Evolutionary conservation across 2,329 filamentous ascomycete species (phyloP).

Genomic region (Metarhizium robertsii): DNA sequence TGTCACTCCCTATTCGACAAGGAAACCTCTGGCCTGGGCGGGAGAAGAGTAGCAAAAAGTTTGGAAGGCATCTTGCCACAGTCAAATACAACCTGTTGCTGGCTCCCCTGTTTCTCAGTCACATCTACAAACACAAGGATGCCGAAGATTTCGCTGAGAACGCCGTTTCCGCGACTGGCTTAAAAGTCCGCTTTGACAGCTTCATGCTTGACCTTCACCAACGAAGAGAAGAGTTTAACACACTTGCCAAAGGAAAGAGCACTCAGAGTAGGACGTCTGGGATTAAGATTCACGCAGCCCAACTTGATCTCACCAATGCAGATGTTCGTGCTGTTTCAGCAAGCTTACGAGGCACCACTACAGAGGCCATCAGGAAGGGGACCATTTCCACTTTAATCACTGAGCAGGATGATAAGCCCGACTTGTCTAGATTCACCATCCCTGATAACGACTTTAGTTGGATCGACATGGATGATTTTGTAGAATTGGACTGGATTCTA

Average conservation of each 20-base stretch:
- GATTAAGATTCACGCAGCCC: conserved; percentile 92
- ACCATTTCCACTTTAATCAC: conserved; percentile 40
- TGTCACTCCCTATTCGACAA: conserved; percentile 91
- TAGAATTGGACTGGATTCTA: conserved; percentile 93
- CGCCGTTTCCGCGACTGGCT: conserved; percentile 81
- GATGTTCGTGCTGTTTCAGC: conserved; percentile 92
- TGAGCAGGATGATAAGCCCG: conserved; percentile 50
- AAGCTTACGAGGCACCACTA: conserved; percentile 70
- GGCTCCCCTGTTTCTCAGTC: conserved; percentile 87
- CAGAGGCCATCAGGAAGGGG: conserved; percentile 62
- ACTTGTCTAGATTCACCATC: conserved; percentile 85
- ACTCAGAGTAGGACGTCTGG: conserved; percentile 75
- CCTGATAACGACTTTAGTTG: conserved; percentile 91
- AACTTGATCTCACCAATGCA: conserved; percentile 83
- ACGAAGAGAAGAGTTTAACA: conserved; percentile 83
- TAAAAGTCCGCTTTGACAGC: conserved; percentile 92
- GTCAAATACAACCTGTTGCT: conserved; percentile 95
- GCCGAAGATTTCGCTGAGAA: conserved; percentile 71
- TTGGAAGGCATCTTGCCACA: conserved; percentile 91
- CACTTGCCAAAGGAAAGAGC: conserved; percentile 65
- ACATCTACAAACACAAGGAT: conserved; percentile 98
- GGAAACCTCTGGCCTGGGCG: conserved; percentile 83
- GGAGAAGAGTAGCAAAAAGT: conserved; percentile 97
- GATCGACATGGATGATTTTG: conserved; percentile 99
- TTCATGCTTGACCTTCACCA: conserved; percentile 97